Base-by-base conservation (phyloP, 371 early-diverging fungal genomes). In the Catenaria anguillulae region DNA sequence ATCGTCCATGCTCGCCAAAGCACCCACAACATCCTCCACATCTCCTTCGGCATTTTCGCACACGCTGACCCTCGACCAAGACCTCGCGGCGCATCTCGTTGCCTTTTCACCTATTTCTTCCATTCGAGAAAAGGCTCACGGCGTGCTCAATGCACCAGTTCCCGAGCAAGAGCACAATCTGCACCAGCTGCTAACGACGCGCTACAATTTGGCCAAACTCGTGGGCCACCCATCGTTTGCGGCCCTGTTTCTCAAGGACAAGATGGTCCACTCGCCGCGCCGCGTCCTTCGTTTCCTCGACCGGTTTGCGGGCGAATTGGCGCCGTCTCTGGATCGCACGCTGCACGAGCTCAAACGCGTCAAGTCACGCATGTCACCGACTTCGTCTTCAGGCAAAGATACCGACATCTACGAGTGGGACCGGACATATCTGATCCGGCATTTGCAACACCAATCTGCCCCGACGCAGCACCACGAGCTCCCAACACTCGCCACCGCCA, bases 161-260 rank as follows among this genome's bases (percentile, higher is more conserved):
- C 59, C 59, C 40, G 71, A 78, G 36, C 86, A 86, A 64, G 71
- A 87, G 1, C 65, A 63, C 0, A 73, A 82, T 0, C 68, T 97
- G 58, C 91, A 94, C 52, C 73, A 72, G 29, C 55, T 97, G 65
- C 70, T 97, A 68, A 67, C 67, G 60, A 80, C 82, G 36, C 77
- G 97, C 17, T 80, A 76, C 12, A 76, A 84, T 34, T 71, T 97
- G 48, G 92, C 95, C 4, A 70, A 73, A 5, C 67, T 91, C 23
- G 78, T 94, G 0, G 93, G 92, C 0, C 77, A 78, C 48, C 71
- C 72, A 13, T 88, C 86, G 31, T 97, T 84, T 78, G 85, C 87
- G 33, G 81, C 90, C 58, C 71, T 90, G 72, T 84, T 81, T 45
- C 71, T 97, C 36, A 81, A 77, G 36, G 95, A 93, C 63, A 96